Conservation (phyloP, 441 rosid genomes). For the Lepidium campestre region DNA sequence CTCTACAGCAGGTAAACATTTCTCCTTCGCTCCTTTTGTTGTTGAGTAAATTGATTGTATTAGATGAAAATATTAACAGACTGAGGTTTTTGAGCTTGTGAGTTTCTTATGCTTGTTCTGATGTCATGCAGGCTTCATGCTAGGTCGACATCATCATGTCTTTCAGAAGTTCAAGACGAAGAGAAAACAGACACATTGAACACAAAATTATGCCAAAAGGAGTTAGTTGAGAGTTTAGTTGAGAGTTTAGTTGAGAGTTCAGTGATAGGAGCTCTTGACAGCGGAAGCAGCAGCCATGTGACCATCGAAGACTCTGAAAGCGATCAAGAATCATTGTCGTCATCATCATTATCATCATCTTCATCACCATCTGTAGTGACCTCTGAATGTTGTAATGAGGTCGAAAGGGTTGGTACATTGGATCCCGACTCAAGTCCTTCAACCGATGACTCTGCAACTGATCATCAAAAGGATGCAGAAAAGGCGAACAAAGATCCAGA, state of each 20-base stretch:
- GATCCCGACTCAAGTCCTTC: conserved; percentile 22
- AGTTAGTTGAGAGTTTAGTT: neutral
- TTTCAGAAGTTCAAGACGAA: conserved; percentile 34
- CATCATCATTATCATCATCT: neutral
- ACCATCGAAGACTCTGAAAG: neutral
- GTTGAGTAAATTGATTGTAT: neutral
- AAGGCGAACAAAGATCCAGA: conserved; percentile 4
- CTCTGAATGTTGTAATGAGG: neutral
- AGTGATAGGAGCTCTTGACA: neutral
- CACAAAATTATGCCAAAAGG: conserved; percentile 14
- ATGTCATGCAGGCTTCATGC: conserved; percentile 51
- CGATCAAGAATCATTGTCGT: neutral
- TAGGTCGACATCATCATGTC: conserved; percentile 49
- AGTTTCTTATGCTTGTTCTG: neutral
- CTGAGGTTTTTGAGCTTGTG: neutral
- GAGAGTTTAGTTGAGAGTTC: neutral
- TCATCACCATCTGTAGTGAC: neutral
- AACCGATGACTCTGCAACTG: neutral
- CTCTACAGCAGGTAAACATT: conserved; percentile 72
- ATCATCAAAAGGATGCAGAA: conserved; percentile 6
- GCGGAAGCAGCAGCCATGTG: neutral
- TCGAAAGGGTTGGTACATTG: neutral
- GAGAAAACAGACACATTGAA: conserved; percentile 27
- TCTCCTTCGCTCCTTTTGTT: neutral
- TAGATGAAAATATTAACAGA: neutral